These are phyloP conservation scores for Friedmanniomyces simplex DNA, from an alignment of 495 filamentous ascomycete genomes.

Conservation along the genomic window DNA sequence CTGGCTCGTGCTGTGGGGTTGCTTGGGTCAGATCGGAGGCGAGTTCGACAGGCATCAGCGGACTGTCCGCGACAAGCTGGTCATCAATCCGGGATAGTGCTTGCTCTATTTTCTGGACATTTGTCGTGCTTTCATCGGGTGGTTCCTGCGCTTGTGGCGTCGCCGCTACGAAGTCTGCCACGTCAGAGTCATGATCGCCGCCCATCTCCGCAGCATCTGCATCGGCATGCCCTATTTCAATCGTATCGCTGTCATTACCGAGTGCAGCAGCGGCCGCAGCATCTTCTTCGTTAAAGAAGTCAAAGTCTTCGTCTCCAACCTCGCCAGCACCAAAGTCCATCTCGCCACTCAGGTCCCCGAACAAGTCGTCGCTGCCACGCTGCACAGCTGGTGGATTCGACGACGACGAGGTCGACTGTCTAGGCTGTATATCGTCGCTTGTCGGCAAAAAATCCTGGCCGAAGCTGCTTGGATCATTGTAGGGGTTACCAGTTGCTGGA, in stretches of 20 bases:
- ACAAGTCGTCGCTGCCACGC: slow-evolving; percentile 48
- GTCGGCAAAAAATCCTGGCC: not conserved
- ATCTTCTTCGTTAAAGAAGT: slow-evolving; percentile 67
- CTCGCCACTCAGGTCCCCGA: slow-evolving; percentile 45
- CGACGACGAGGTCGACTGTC: not conserved
- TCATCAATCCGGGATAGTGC: not conserved
- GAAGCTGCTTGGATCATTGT: not conserved
- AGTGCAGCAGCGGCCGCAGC: slow-evolving; percentile 19
- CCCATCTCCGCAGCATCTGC: not conserved
- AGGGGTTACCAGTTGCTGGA: not conserved
- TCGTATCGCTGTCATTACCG: slow-evolving; percentile 20
- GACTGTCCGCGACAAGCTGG: not conserved
- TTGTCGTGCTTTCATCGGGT: not conserved
- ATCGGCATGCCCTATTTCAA: slow-evolving; percentile 2
- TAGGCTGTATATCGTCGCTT: not conserved
- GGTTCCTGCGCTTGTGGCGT: not conserved
- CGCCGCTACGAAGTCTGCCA: not conserved
- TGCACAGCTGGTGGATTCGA: slow-evolving; percentile 6
- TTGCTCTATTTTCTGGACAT: not conserved
- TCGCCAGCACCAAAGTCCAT: slow-evolving; percentile 43
- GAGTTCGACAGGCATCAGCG: not conserved
- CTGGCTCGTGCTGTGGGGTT: too few species aligned
- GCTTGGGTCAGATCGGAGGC: not conserved
- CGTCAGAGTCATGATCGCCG: not conserved
- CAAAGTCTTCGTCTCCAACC: slow-evolving; percentile 86